Evolutionary conservation across 176 grass and related monocot species (phyloP), one percentile per base, ranked within the genome.

Genomic region (Dendrocalamus sinicus): DNA sequence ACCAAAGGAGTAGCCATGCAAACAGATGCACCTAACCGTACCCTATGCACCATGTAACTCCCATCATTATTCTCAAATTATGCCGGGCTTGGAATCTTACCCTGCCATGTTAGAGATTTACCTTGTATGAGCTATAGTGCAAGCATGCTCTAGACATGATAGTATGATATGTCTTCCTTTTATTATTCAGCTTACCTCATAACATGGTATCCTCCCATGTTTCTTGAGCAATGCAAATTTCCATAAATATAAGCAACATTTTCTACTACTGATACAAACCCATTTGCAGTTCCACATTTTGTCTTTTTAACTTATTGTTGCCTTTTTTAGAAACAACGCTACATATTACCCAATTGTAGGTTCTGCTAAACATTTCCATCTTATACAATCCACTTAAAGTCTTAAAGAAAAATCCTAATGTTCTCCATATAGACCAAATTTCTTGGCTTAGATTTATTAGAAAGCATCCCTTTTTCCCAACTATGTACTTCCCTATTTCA

Each of bases 111-210:
- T 32, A 32, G 32, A 32, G 32, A 32, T 32, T 32, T 32, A 0
- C 32, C 32, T 32, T 32, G 32, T 32, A 32, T 1, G 32, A 32
- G 32, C 32, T 32, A 32, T 32, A 32, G 32, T 32, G 32, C 32
- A 32, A 59, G 13, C 15, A 61, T 23, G 28, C 55, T 43, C 64
- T 67, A 3, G 26, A 9, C 40, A 39, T 70, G 67, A 48, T 88
- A 76, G 41, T 28, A 77, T 62, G 53, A 67, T 48, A 52, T 23
- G 20, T 76, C 73, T 70, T 88, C 4, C 67, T 83, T 73, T 70
- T 52, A 19, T 50, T 48, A 64, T 75, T 57, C 55, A 9, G 55
- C 26, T 74, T 2, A 9, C 71, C 76, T 65, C 20, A 9, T 45
- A 45, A 30, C 64, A 70, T 59, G 20, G 71, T 53, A 16, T 83